Evolutionary conservation across 768 basidiomycete species (phyloP).

Genomic region (Auricularia sp.): DNA sequence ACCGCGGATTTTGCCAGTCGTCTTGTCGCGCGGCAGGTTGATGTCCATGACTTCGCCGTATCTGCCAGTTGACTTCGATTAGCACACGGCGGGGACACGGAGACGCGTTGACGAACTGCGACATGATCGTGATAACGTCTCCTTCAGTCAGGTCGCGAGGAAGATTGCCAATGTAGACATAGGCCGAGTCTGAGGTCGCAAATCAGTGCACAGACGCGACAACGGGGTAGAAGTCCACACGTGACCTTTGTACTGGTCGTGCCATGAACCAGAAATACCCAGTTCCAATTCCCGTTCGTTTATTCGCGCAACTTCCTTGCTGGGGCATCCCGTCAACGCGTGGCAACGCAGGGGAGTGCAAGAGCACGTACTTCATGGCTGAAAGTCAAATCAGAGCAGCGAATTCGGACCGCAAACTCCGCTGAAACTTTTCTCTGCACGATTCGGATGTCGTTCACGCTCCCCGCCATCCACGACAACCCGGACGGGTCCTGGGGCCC

Average conservation of each 20-base stretch:
- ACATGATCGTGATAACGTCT: slow-evolving; percentile 94
- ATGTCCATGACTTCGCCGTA: slow-evolving; percentile 96
- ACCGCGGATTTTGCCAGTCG: slow-evolving; percentile 81
- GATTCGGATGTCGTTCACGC: slow-evolving; percentile 56
- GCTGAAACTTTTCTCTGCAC: not conserved
- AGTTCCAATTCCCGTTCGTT: slow-evolving; percentile 84
- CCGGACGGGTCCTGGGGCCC: slow-evolving; percentile 90
- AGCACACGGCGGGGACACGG: too few relatives aligned
- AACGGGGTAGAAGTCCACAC: slow-evolving; percentile 2
- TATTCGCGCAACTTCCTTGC: slow-evolving; percentile 37
- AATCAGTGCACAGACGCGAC: not conserved
- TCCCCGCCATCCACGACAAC: slow-evolving; percentile 85
- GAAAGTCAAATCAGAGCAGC: not conserved
- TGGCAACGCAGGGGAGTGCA: slow-evolving; percentile 7
- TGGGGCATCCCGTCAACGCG: not conserved
- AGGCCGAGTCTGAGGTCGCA: slow-evolving; percentile 66
- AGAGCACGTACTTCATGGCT: slow-evolving; percentile 60
- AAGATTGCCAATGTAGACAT: slow-evolving; percentile 87
- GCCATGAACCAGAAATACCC: slow-evolving; percentile 74
- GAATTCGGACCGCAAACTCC: not conserved
- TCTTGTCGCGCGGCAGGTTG: slow-evolving; percentile 88
- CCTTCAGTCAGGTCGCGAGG: slow-evolving; percentile 88
- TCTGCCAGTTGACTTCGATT: slow-evolving; percentile 28
- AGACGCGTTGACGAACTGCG: slow-evolving; percentile 59
- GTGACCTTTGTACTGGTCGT: slow-evolving; percentile 86